Conservation (phyloP, 1,284 basidiomycete genomes). For the Ceratobasidium sp. region DNA sequence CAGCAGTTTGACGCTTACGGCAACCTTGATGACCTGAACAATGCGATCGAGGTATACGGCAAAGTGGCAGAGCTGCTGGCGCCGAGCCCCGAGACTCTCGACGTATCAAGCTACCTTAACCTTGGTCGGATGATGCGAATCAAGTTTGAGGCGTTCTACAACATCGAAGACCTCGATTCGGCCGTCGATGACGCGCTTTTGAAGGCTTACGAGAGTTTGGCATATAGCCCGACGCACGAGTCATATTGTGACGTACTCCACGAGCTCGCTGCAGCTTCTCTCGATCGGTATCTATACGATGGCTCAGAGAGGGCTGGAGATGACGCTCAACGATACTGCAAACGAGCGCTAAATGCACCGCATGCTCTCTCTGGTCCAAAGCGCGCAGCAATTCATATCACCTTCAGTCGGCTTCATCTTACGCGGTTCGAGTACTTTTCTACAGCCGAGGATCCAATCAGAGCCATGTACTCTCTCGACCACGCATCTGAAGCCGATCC, state of each 20-base stretch:
- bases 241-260: neutral
- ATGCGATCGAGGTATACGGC: constrained; percentile 27
- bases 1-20: constrained; percentile 6
- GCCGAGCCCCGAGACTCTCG: neutral
- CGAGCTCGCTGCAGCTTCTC: constrained; percentile 5
- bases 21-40: constrained; percentile 9
- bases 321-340: neutral
- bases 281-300: constrained; percentile 14
- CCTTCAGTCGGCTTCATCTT: constrained; percentile 11
- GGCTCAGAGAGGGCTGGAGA: neutral
- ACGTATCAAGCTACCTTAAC: neutral
- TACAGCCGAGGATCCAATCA: neutral
- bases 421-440: constrained; percentile 11
- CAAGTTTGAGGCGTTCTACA: constrained; percentile 28
- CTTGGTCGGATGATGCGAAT: constrained; percentile 27
- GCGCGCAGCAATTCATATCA: neutral
- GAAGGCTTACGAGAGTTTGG: neutral
- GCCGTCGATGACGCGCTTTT: constrained; percentile 15
- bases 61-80: neutral
- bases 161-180: constrained; percentile 14
- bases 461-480: constrained; percentile 1
- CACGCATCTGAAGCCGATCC: neutral
- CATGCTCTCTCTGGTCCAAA: neutral
- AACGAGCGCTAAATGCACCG: neutral
- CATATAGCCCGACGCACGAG: neutral